These are phyloP conservation scores for Penicillium paradoxum DNA, from an alignment of 495 filamentous ascomycete species.

Conservation along the genomic window DNA sequence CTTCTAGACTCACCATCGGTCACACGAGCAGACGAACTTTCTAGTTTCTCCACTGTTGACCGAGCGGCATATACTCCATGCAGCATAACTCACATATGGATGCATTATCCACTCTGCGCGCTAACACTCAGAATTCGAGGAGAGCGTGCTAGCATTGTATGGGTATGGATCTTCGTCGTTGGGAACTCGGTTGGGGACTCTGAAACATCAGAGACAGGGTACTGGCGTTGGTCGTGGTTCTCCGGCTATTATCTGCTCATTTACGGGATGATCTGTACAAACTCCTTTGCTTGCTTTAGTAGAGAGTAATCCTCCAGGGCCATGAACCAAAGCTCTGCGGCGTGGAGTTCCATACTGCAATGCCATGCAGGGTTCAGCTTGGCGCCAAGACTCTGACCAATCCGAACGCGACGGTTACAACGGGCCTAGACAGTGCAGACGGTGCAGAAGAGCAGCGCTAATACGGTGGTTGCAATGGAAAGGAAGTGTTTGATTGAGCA, in stretches of 20 bases:
- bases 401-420: neutral
- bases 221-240: neutral
- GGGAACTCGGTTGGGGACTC: neutral
- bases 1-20: neutral
- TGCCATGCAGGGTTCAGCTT: neutral
- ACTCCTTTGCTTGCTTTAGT: too few relatives aligned
- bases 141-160: neutral
- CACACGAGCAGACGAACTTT: neutral
- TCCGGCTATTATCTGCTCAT: neutral
- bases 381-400: neutral
- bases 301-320: too few relatives aligned
- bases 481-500: neutral
- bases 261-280: too few relatives aligned
- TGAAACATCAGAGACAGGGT: neutral
- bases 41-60: neutral
- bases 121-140: neutral
- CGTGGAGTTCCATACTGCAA: neutral
- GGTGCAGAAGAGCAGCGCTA: neutral
- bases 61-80: neutral
- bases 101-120: neutral
- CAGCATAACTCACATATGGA: too few relatives aligned
- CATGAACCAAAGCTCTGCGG: too few relatives aligned
- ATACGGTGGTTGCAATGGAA: neutral
- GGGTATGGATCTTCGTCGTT: neutral
- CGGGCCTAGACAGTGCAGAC: neutral